Base-by-base conservation (phyloP, 352 stramenopile genomes). In the Chrysophaeum taylorii region DNA sequence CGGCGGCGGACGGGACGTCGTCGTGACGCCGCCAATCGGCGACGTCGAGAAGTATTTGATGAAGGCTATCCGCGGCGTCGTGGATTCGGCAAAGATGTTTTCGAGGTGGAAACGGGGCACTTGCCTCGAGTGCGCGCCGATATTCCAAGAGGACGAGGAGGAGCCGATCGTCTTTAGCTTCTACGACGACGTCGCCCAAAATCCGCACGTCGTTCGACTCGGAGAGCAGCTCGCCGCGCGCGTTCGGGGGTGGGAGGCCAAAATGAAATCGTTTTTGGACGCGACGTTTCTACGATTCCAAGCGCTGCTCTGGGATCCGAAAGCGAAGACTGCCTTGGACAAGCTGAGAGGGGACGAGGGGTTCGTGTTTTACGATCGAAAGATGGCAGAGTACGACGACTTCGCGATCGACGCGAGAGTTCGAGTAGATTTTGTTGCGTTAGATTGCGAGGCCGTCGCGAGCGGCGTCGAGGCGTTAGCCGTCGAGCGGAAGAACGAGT, bases 1-100 rank as follows among this genome's bases (percentile, higher is more conserved):
- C 36, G n/a, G n/a, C n/a, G n/a, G n/a, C n/a, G n/a, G n/a, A n/a
- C 95, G 94, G 60, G 89, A 97, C 70, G 89, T 97, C 52, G 85
- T 97, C 48, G 87, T 96, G 42, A 95, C 89, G 1, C 92, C 92
- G 1, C 91, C 88, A 0, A 75, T 96, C 0, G 93, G 87, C 0
- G 90, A 97, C 69, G 94, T 97, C 80, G 94, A 96, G 80, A 97
- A 97, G 73, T 95, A 93, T 45, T 73, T 97, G 27, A 96, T 87
- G 71, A 95, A 95, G 68, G 92, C 84, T 0, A 88, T 95, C 12
- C 93, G 94, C 64, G 92, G 94, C 70, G 92, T 97, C 64, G 87
- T 95, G 25, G 91, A 97, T 71, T 94, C 87, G 52, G 89, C 92
- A 0, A 94, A 96, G 48, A 84, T 84, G 12, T 97, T 97, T 77